phyloP scores from a whole-genome alignment of 306 rosid genomes.

The Vigna mungo region DNA sequence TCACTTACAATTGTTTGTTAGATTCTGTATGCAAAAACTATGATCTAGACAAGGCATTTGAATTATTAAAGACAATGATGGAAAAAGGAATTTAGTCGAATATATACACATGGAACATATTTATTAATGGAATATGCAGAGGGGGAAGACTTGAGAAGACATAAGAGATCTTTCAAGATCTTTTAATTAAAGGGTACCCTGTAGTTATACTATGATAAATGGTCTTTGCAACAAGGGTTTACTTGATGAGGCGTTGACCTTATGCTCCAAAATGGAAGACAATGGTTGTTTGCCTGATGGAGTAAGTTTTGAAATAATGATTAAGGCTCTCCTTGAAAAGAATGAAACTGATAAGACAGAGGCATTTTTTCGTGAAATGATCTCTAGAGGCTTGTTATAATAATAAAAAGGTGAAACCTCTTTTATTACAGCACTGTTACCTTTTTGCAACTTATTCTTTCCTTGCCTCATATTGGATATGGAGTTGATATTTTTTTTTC shows the following conservation, averaged over 20 bases:
- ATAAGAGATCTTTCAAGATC: neutral
- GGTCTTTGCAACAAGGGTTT: neutral
- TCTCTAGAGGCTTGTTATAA: neutral
- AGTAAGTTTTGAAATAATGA: neutral
- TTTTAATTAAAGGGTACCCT: neutral
- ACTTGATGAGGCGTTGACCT: conserved; percentile 7
- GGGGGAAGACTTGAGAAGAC: conserved; percentile 1
- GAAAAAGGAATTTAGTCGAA: neutral
- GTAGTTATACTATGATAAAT: neutral
- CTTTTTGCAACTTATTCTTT: too few species aligned
- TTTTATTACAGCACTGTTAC: too few species aligned
- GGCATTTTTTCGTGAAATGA: neutral
- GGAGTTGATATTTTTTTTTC: too few species aligned
- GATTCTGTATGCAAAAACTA: neutral
- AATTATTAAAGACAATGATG: neutral
- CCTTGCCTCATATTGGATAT: too few species aligned
- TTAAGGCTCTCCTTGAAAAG: neutral
- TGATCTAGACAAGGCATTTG: neutral
- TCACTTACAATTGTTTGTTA: neutral
- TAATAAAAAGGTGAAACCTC: too few species aligned
- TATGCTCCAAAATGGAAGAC: neutral
- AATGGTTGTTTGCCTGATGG: neutral
- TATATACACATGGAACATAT: neutral
- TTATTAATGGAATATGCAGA: conserved; percentile 9
- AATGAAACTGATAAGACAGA: neutral